phyloP scores from a whole-genome alignment of 2,329 filamentous ascomycete genomes.

The Aspergillus candidus region DNA sequence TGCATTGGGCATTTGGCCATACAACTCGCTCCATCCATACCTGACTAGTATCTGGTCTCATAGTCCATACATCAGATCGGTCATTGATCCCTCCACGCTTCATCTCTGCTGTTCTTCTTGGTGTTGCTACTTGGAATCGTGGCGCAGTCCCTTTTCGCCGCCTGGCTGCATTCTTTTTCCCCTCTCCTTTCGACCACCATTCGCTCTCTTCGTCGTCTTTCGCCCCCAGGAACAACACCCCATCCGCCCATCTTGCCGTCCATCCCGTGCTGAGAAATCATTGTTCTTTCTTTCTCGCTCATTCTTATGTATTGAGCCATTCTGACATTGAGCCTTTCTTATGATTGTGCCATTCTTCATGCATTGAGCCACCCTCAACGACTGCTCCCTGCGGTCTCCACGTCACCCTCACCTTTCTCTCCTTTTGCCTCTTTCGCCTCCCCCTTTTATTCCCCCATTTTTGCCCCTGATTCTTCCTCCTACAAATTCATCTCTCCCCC shows the following conservation, averaged over 20 bases:
- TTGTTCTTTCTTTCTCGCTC: slow-evolving; percentile 6
- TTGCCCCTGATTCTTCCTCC: background rate
- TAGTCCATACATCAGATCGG: no score
- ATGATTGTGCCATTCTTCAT: slow-evolving; percentile 8
- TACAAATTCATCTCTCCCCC: background rate
- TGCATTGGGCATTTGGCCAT: no score
- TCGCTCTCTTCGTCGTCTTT: no score
- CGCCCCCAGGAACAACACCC: no score
- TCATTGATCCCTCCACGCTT: background rate
- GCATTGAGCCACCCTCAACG: slow-evolving; percentile 2
- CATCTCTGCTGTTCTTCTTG: background rate
- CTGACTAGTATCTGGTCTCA: no score
- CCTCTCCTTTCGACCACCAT: background rate
- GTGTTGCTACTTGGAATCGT: no score
- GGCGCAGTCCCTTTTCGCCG: no score
- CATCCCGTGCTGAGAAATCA: slow-evolving; percentile 6
- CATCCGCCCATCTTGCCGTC: background rate
- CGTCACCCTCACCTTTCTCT: slow-evolving; percentile 10
- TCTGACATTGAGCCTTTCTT: slow-evolving; percentile 10
- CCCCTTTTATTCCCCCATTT: no score
- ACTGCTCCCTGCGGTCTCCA: background rate
- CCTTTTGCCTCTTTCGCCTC: slow-evolving; percentile 3
- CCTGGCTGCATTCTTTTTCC: background rate
- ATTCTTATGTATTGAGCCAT: background rate
- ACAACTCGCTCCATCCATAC: no score